Conservation (phyloP, 2,329 filamentous ascomycete genomes). For the Epichloe brachyelytri region DNA sequence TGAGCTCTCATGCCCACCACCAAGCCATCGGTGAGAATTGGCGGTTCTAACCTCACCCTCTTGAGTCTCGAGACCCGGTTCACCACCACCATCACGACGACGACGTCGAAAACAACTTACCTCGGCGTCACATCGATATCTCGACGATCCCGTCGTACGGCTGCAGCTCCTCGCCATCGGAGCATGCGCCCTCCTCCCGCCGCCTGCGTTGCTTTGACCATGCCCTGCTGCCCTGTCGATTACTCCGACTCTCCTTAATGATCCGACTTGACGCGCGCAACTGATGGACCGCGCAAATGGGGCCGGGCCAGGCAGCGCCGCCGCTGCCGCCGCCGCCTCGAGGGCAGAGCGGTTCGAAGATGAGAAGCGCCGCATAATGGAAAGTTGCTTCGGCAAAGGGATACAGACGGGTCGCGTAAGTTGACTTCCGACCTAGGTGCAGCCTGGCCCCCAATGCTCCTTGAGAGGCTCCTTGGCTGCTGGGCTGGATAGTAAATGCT, state of each 20-base stretch:
- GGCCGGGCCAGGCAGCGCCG: slow-evolving; percentile 21
- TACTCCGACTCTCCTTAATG: slow-evolving; percentile 9
- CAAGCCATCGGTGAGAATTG: not conserved
- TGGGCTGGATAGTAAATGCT: not conserved
- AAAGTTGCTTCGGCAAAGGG: slow-evolving; percentile 90
- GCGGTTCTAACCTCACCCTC: not conserved
- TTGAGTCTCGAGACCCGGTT: not conserved
- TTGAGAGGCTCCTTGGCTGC: not conserved
- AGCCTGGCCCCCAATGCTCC: not conserved
- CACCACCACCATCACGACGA: not conserved
- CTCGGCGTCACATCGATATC: not conserved
- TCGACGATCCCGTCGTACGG: slow-evolving; percentile 23
- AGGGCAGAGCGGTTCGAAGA: slow-evolving; percentile 84
- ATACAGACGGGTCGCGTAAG: slow-evolving; percentile 74
- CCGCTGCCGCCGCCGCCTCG: slow-evolving; percentile 21
- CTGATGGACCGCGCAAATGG: slow-evolving; percentile 29
- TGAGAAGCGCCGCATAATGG: slow-evolving; percentile 87
- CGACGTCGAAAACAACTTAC: not conserved
- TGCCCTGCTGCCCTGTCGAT: slow-evolving; percentile 5
- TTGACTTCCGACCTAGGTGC: slow-evolving; percentile 12
- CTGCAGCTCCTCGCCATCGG: not conserved
- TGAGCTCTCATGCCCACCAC: not conserved
- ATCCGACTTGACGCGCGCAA: slow-evolving; percentile 6
- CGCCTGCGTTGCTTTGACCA: slow-evolving; percentile 5
- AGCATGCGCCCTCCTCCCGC: slow-evolving; percentile 1